phyloP scores from a whole-genome alignment of 768 basidiomycete species.

The Boletus tomentosulus region DNA sequence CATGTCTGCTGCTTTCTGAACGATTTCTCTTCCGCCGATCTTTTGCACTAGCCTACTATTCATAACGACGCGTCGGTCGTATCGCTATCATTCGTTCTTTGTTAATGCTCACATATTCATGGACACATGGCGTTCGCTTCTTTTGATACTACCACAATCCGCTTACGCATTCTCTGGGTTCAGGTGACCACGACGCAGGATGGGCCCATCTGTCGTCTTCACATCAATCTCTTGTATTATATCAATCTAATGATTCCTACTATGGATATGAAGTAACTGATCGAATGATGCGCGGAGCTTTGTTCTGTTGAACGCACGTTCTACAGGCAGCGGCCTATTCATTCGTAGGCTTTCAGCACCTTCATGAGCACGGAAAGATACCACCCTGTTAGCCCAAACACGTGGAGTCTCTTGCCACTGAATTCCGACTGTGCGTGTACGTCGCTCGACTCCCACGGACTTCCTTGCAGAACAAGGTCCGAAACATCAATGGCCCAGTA shows the following conservation, averaged over 20 bases:
- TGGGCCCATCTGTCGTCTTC: conserved; percentile 13
- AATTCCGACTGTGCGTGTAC: conserved; percentile 38
- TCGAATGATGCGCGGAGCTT: background rate
- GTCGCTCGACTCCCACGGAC: conserved; percentile 30
- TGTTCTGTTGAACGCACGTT: background rate
- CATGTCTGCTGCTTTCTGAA: conserved; percentile 13
- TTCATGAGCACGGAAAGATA: conserved; percentile 66
- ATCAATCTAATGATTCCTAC: conserved; percentile 14
- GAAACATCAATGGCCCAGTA: conserved; percentile 70
- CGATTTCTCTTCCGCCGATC: conserved; percentile 15
- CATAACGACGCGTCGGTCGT: conserved; percentile 15
- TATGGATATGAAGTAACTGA: background rate
- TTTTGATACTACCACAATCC: conserved; percentile 8
- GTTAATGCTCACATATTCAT: conserved; percentile 26
- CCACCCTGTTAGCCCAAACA: conserved; percentile 86
- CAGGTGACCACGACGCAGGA: conserved; percentile 8
- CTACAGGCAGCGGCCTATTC: background rate
- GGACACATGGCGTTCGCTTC: conserved; percentile 13
- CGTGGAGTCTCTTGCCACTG: conserved; percentile 51
- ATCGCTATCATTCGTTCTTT: conserved; percentile 25
- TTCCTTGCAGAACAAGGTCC: conserved; percentile 40
- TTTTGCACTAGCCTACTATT: conserved; percentile 20
- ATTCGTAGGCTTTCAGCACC: conserved; percentile 45
- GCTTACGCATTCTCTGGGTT: conserved; percentile 15
- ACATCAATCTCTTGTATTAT: conserved; percentile 17